These are phyloP conservation scores for Wallacemonas sp. DNA, from an alignment of 208 protist species.

Conservation along the genomic window DNA sequence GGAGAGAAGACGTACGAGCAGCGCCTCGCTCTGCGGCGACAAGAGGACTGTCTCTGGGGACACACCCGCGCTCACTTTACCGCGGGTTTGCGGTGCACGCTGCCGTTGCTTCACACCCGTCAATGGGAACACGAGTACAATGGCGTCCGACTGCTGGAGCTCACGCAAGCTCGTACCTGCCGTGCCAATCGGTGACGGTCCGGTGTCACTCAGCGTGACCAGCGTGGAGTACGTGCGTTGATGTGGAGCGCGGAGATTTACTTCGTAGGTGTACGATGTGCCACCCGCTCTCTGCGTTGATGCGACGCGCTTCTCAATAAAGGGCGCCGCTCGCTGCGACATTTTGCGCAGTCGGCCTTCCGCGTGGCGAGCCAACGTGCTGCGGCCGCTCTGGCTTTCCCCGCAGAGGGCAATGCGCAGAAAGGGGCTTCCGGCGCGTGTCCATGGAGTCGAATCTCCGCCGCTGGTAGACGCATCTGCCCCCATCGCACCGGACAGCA, in stretches of 20 bases:
- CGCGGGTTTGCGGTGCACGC: neutral
- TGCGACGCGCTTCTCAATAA: conserved; percentile 11
- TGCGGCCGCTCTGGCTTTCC: conserved; percentile 23
- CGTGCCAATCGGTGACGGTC: conserved; percentile 12
- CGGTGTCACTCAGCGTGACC: conserved; percentile 17
- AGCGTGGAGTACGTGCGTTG: conserved; percentile 2
- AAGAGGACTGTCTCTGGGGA: conserved; percentile 16
- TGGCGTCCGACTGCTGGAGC: conserved; percentile 15
- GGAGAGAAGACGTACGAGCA: conserved; percentile 24
- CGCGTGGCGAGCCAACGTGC: conserved; percentile 16
- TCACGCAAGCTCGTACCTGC: conserved; percentile 6
- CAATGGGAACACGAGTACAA: conserved; percentile 25
- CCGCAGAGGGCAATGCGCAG: conserved; percentile 18
- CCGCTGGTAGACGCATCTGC: too few relatives aligned
- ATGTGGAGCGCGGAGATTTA: conserved; percentile 5
- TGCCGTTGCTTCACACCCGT: conserved; percentile 26
- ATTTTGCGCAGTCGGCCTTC: conserved; percentile 6
- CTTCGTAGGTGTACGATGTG: conserved; percentile 13
- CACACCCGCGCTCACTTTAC: neutral
- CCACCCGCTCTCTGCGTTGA: conserved; percentile 9
- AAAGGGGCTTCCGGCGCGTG: neutral
- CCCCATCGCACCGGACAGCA: neutral
- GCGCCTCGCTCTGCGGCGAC: conserved; percentile 4
- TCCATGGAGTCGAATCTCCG: too few relatives aligned
- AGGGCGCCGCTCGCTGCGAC: conserved; percentile 11